Percentiles rank a stretch among this genome's conserved stretches.
Evolutionary conservation across 305 asterid genomes (phyloP).

Genomic region (Fraxinus sp.): DNA sequence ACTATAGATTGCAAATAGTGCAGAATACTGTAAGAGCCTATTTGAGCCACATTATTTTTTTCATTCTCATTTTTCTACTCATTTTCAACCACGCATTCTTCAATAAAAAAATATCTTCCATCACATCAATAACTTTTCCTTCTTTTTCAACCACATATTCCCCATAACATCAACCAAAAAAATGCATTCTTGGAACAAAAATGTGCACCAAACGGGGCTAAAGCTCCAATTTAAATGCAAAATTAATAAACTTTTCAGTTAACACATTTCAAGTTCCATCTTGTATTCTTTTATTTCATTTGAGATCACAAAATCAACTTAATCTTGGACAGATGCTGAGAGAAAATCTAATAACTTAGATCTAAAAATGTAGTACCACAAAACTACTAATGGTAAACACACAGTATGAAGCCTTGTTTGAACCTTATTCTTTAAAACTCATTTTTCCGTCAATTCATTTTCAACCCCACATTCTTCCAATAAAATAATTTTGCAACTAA

Average conservation of each 20-base stretch:
- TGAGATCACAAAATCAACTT: slow-evolving; percentile 14
- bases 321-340: slow-evolving; percentile 12
- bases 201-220: neutral
- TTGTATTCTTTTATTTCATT: slow-evolving; percentile 22
- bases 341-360: slow-evolving; percentile 15
- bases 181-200: too few relatives aligned
- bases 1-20: neutral
- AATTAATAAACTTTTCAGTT: slow-evolving; percentile 1
- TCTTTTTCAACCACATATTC: too few relatives aligned
- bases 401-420: neutral
- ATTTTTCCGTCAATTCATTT: neutral
- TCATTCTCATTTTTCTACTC: too few relatives aligned
- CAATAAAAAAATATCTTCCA: too few relatives aligned
- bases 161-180: too few relatives aligned
- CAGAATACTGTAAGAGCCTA: neutral
- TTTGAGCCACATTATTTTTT: too few relatives aligned
- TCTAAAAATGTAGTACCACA: neutral
- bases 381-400: slow-evolving; percentile 13
- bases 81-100: too few relatives aligned
- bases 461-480: neutral
- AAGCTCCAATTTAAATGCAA: neutral
- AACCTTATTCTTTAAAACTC: neutral
- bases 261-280: neutral
- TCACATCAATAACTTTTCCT: too few relatives aligned
- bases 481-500: neutral